Percentiles rank a stretch among this genome's conserved stretches.
These are phyloP conservation scores for Penicillium griseofulvum DNA, from an alignment of 2,329 filamentous ascomycete genomes.

Conservation along the genomic window DNA sequence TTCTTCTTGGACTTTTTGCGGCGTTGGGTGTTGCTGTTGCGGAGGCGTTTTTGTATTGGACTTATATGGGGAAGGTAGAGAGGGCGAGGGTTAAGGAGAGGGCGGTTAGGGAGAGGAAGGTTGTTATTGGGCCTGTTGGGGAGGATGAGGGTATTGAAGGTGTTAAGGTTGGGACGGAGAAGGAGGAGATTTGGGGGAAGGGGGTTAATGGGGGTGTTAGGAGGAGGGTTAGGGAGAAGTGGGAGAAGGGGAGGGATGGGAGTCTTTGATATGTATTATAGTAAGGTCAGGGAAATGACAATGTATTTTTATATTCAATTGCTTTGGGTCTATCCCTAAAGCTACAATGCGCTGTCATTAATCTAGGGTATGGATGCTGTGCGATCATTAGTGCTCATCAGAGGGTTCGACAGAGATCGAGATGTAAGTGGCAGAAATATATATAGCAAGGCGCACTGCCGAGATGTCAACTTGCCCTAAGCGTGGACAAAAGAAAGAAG, in stretches of 20 bases:
- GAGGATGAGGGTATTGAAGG: neutral
- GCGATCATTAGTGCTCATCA: conserved; percentile 26
- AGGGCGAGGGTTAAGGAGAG: conserved; percentile 40
- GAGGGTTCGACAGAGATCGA: conserved; percentile 13
- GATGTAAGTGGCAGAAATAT: conserved; percentile 24
- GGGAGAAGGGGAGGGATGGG: conserved; percentile 24
- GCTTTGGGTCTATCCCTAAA: conserved; percentile 18
- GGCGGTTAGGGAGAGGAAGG: conserved; percentile 38
- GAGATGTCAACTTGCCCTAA: conserved; percentile 12
- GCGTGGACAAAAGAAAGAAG: conserved; percentile 9
- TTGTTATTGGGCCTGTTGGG: conserved; percentile 14
- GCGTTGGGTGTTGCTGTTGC: conserved; percentile 47
- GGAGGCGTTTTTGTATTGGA: conserved; percentile 48
- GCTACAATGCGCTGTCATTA: conserved; percentile 24
- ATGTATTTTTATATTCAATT: neutral
- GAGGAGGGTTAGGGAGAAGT: conserved; percentile 21
- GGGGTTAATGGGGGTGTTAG: conserved; percentile 21
- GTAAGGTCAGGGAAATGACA: neutral
- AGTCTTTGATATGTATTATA: neutral
- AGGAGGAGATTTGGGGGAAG: conserved; percentile 26
- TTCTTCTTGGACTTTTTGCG: conserved; percentile 41
- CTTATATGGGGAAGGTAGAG: conserved; percentile 46
- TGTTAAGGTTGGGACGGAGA: conserved; percentile 10
- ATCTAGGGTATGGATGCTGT: conserved; percentile 28
- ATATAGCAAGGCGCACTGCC: conserved; percentile 32